Evolutionary conservation across 176 grass and related monocot genomes (phyloP), one percentile per base, ranked within the genome.

Genomic region (Pontederia paniculata): DNA sequence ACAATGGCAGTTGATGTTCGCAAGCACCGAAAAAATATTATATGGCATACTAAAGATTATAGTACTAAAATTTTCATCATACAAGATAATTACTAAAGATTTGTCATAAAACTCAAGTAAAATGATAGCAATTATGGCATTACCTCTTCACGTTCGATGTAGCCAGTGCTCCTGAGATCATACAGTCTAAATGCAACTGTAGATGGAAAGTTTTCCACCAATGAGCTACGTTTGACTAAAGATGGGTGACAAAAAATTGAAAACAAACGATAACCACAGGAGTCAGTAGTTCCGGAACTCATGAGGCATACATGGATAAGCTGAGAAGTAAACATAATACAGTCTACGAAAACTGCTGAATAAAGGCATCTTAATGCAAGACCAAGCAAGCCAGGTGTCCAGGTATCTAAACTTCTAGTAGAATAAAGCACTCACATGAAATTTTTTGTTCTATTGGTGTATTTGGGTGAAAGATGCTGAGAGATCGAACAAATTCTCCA

Each of bases 401-500:
- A 37, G 28, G 28, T 37, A 37, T 37, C 28, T 37, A 37, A 37
- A 37, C 28, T 37, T 37, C 28, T 37, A 37, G 7, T 37, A 37
- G 28, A 37, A 37, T 2, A 37, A 37, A 37, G 28, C 7, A 37
- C 58, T 60, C 62, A 72, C 69, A 52, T 42, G 43, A 47, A 52
- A 72, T 50, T 62, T 72, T 62, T 14, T 72, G 56, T 52, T 54
- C 52, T 59, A 67, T 23, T 18, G 73, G 66, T 3, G 63, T 14
- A 68, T 68, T 75, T 20, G 63, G 63, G 41, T 75, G 73, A 52
- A 75, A 75, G 56, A 60, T 5, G 43, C 44, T 60, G 23, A 75
- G 73, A 5, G 63, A 58, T 50, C 54, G 63, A 19, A 75, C 73
- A 60, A 75, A 75, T 52, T 75, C 63, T 48, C 45, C 62, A 60